Percentiles rank a stretch among this genome's conserved stretches.
Conservation (phyloP, 1,139 yeast genomes). For the Debaryomyces udenii region DNA sequence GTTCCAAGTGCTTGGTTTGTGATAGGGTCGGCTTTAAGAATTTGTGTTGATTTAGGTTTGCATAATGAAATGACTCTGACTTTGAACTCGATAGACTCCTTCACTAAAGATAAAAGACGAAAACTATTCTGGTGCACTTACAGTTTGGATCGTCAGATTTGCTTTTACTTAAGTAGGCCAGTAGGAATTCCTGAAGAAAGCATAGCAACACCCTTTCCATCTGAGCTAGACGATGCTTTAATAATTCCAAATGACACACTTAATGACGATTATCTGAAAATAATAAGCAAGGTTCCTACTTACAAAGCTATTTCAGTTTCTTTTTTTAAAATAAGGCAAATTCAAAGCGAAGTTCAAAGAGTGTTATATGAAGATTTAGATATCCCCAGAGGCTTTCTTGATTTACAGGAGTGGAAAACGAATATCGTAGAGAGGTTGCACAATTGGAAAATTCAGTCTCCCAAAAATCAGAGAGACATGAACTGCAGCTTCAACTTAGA, state of each 20-base stretch:
- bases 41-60: conserved; percentile 81
- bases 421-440: conserved; percentile 56
- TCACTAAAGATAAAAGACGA: conserved; percentile 68
- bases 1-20: conserved; percentile 94
- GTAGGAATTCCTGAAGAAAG: conserved; percentile 76
- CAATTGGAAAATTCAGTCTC: conserved; percentile 61
- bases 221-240: conserved; percentile 70
- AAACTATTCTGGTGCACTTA: conserved; percentile 90
- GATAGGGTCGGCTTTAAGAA: conserved; percentile 75
- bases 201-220: conserved; percentile 67
- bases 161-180: conserved; percentile 73
- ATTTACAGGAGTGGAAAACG: conserved; percentile 60
- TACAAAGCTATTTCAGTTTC: conserved; percentile 68
- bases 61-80: conserved; percentile 54
- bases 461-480: conserved; percentile 60
- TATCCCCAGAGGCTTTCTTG: conserved; percentile 63
- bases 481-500: conserved; percentile 74
- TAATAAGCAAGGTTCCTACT: conserved; percentile 48
- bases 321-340: conserved; percentile 66
- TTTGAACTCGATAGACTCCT: conserved; percentile 46
- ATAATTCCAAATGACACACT: conserved; percentile 41
- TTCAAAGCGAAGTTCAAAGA: conserved; percentile 79
- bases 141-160: conserved; percentile 76
- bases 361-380: conserved; percentile 71
- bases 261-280: conserved; percentile 25